Base-by-base conservation (phyloP, 768 basidiomycete genomes). In the Hygrocybe punicea region DNA sequence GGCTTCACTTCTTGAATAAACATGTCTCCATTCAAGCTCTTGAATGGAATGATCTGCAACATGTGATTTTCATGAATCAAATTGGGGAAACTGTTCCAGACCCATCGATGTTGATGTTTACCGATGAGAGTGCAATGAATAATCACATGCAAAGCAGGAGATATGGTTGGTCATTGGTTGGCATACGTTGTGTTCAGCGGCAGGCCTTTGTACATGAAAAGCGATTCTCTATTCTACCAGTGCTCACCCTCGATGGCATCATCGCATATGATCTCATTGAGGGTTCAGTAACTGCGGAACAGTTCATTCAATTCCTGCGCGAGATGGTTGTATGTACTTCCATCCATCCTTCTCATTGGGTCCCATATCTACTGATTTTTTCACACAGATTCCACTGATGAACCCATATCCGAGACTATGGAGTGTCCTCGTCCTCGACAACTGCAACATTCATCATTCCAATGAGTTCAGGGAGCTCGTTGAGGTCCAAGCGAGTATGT, bases 381-480 rank as follows among this genome's bases (percentile, higher is more conserved):
- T 24, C 24, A 11, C 17, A 8, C 25, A 56, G 55, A 34, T 56
- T 48, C 55, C 55, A 2, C 44, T 56, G 14, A 56, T 24, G 34
- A 56, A 65, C 23, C 74, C 73, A 25, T 77, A 64, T 60, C 75
- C 72, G 2, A 62, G 60, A 1, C 63, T 60, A 23, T 52, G 61
- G 2, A 77, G 76, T 57, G 66, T 76, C 9, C 62, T 76, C 16
- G 63, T 78, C 2, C 60, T 77, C 24, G 72, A 78, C 60, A 78
- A 77, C 56, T 76, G 73, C 33, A 51, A 61, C 4, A 78, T 77
- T 23, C 76, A 78, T 50, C 71, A 77, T 46, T 65, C 67, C 42
- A 66, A 72, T 19, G 69, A 73, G 0, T 53, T 77, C 14, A 58
- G 66, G 2, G 48, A 51, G 2, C 51, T 76, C n/a, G 66, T 75